Conservation (phyloP, 345 rosid species). For the Brassica nigra region DNA sequence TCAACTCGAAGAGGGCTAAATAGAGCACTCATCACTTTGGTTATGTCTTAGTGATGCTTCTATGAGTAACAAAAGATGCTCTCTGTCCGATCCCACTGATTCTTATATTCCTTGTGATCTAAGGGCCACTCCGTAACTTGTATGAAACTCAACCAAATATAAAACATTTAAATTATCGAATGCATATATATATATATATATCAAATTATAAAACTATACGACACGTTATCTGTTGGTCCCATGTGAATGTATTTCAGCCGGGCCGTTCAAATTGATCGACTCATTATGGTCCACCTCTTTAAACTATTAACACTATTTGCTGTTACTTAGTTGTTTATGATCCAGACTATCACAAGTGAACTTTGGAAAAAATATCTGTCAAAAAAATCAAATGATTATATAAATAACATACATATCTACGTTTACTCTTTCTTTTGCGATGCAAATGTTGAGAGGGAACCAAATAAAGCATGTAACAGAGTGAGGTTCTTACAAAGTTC, state of each 20-base stretch:
- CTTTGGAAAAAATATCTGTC: background rate
- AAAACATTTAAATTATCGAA: background rate
- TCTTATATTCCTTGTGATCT: constrained; percentile 27
- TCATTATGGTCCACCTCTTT: constrained; percentile 2
- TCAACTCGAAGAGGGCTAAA: background rate
- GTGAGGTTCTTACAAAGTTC: constrained; percentile 12
- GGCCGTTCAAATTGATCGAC: constrained; percentile 17
- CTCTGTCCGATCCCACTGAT: constrained; percentile 14
- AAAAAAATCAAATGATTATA: background rate
- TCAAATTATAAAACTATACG: background rate
- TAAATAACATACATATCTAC: constrained; percentile 5
- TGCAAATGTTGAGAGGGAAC: constrained; percentile 5
- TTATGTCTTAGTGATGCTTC: constrained; percentile 28
- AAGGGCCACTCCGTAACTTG: constrained; percentile 33
- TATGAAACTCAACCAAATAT: constrained; percentile 33
- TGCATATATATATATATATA: background rate
- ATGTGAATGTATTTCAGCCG: constrained; percentile 7
- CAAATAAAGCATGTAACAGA: constrained; percentile 22
- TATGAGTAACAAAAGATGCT: constrained; percentile 21
- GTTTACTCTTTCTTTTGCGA: constrained; percentile 17
- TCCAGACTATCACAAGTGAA: background rate
- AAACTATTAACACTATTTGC: background rate
- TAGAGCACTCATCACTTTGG: background rate
- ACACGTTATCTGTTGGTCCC: constrained; percentile 31
- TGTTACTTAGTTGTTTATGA: background rate